Evolutionary conservation across 1,284 basidiomycete species (phyloP), one percentile per base, ranked within the genome.

Genomic region (Cryptococcus sp.): DNA sequence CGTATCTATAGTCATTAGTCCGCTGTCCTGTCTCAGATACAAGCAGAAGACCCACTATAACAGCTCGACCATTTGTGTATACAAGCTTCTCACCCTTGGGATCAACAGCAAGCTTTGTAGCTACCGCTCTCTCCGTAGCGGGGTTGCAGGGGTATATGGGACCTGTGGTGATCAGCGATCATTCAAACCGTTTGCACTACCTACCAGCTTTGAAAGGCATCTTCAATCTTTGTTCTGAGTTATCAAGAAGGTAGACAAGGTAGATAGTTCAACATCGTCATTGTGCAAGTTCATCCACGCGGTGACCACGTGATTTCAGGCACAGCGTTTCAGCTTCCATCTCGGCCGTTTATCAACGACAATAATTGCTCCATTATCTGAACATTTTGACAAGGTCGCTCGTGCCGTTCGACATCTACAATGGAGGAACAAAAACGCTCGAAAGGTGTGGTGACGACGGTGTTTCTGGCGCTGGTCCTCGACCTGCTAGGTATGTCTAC

Each of bases 401-500:
- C 23, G 23, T 23, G 23, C 23, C 23, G 23, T 23, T 23, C 23
- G 23, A 23, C 44, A 34, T 46, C 31, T 43, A 45, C 13, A 5
- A 52, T 52, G 50, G 32, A 13, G n/a, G 11, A 36, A 38, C 42
- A 13, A 33, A 35, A 33, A 43, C 8, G 30, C n/a, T 43, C 61
- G 13, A 63, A 53, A 49, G 10, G 30, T 15, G 57, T 73, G 46
- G 82, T 90, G 53, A 84, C 87, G 72, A 84, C 82, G 3, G 81
- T 92, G 60, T 90, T 94, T 49, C 86, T 93, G 70, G 90, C 90
- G 2, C 79, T 94, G 38, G 82, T 94, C 32, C 81, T 94, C 50
- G 90, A 94, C 74, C 83, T 94, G 15, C 87, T 94, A 57, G 85
- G 85, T 84, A 61, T 58, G 82, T 71, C 42, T 42, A 15, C 7